Base-by-base conservation (phyloP, 495 filamentous ascomycete species). In the Penicillium bovifimosum region DNA sequence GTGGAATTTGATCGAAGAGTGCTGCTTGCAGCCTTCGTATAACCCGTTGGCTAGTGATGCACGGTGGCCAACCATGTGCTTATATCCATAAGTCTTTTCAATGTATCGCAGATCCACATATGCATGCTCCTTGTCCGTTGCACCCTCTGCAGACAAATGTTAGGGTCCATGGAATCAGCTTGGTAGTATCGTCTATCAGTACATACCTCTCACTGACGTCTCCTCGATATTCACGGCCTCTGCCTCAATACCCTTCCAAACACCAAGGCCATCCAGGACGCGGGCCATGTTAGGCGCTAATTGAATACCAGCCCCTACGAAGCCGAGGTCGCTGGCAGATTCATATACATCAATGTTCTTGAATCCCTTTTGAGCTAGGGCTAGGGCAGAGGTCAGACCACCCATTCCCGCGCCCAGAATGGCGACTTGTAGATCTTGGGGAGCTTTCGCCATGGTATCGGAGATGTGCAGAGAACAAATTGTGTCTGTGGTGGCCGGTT, bases 241-340 rank as follows among this genome's bases (percentile, higher is more conserved):
- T 9, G 68, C 72, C 50, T 78, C 78, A 61, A 91, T 90, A 24
- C 78, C 73, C 27, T 78, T 73, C 84, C 85, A 88, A 41, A 82
- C 81, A 40, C 84, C 87, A 27, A 86, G 73, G 9, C 78, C 65
- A 62, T 88, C 83, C 24, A 91, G 70, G 17, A 93, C 84, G 0
- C 86, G 83, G 20, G 81, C 81, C 74, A 91, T 87, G 53, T 93
- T 91, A 1, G 87, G 87, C 5, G 87, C 86, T 36, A 92, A 75
- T 65, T 92, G 87, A 58, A 92, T 89, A 26, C 87, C 88, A 6
- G 87, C 87, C 42, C 89, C 89, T 9, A 91, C 86, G 50, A 91
- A 91, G 27, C 87, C 87, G 3, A 91, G 72, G 50, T 86, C 83
- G 14, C 83, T 80, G 1, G 87, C 86, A 26, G 73, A 79, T 63